Percentiles rank a stretch among this genome's conserved stretches.
Conservation (phyloP, 352 stramenopile species). For the Lagenidium giganteum region DNA sequence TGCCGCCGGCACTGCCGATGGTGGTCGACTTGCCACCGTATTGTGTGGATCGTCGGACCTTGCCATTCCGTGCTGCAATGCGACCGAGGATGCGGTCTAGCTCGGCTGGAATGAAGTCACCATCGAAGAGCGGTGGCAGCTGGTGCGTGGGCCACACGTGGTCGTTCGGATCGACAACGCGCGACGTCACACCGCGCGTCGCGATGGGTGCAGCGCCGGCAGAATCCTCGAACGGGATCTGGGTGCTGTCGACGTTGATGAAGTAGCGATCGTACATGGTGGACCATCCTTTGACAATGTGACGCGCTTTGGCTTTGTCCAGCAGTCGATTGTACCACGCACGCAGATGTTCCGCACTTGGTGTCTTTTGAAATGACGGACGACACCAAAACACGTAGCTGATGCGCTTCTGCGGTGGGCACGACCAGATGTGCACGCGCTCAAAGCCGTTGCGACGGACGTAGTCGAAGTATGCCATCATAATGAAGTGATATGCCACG, state of each 20-base stretch:
- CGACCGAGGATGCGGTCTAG: slow-evolving; percentile 70
- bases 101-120: slow-evolving; percentile 73
- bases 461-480: slow-evolving; percentile 95
- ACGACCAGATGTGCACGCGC: slow-evolving; percentile 96
- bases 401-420: slow-evolving; percentile 90
- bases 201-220: slow-evolving; percentile 12
- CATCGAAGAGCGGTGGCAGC: slow-evolving; percentile 76
- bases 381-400: slow-evolving; percentile 99
- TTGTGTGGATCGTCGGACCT: slow-evolving; percentile 36
- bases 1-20: slow-evolving; percentile 36
- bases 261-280: slow-evolving; percentile 76
- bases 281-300: slow-evolving; percentile 63
- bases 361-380: slow-evolving; percentile 93
- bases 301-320: slow-evolving; percentile 39
- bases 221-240: neutral
- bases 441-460: slow-evolving; percentile 92
- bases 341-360: slow-evolving; percentile 90
- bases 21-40: slow-evolving; percentile 39
- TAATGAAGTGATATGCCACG: slow-evolving; percentile 92
- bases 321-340: slow-evolving; percentile 93
- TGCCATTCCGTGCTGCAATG: slow-evolving; percentile 57
- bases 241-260: neutral
- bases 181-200: slow-evolving; percentile 48
- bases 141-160: slow-evolving; percentile 51
- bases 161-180: slow-evolving; percentile 90